Base-by-base conservation (phyloP, 2,329 filamentous ascomycete species). In the Aspergillus floridensis region DNA sequence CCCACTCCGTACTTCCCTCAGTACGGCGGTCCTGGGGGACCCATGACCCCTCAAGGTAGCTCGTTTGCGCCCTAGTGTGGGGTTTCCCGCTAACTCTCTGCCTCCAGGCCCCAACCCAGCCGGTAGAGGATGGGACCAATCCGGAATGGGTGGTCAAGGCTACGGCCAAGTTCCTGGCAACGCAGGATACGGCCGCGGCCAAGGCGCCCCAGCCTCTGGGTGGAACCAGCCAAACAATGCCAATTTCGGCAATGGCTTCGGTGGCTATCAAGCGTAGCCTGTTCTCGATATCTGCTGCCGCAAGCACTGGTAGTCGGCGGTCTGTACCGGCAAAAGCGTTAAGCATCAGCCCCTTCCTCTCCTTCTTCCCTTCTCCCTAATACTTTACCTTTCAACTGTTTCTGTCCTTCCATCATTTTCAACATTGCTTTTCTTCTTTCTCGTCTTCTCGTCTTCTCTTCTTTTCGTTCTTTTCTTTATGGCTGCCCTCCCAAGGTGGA, bases 1-100 rank as follows among this genome's bases (percentile, higher is more conserved):
- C 91, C 91, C 49, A 90, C 91, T 60, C 81, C 83, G 38, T 97
- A 92, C 81, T 98, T 97, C 77, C 92, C 93, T 66, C 95, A 98
- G 79, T 98, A 98, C 74, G 89, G 90, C 73, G 91, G 91, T 84
- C 85, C 82, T 62, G 77, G 76, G 63, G 80, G 80, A 66, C 81
- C 83, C 26, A 87, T 88, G 83, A 88, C 83, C 74, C 82, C 83
- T 70, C 80, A 82, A 81, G 81, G 80, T 80, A 71, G 64, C 68
- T 67, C 22, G 69, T 65, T 56, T 35, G 54, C 26, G 41, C 48
- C 44, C 24, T 46, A 55, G 24, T 44, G 7, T 50, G 24, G 29
- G 16, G 48, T 35, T 57, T 24, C 57, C 54, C 26, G 49, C 62
- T 67, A 59, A 65, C 31, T 48, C 50, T 49, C 51, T 60, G 57